Percentiles rank a stretch among this genome's conserved stretches.
Evolutionary conservation across 2,329 filamentous ascomycete genomes (phyloP).

Genomic region (Cladophialophora chaetospira): DNA sequence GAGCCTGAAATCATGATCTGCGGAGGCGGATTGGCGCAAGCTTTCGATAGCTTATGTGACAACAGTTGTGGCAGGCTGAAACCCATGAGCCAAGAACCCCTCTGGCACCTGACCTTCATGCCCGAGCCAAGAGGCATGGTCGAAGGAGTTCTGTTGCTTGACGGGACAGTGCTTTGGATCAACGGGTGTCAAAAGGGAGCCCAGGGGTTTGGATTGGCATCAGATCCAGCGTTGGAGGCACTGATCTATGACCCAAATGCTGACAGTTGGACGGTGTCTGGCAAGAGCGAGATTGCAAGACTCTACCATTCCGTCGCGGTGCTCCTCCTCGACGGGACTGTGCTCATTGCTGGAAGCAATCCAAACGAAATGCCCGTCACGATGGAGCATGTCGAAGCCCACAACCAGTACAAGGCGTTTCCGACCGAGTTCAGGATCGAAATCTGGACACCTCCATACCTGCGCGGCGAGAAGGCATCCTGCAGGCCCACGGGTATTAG

Average conservation of each 20-base stretch:
- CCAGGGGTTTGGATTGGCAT: conserved; percentile 62
- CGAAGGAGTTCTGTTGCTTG: conserved; percentile 60
- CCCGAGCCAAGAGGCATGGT: conserved; percentile 60
- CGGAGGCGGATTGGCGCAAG: conserved; percentile 62
- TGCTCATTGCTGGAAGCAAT: conserved; percentile 63
- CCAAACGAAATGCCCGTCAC: conserved; percentile 61
- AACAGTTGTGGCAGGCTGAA: conserved; percentile 59
- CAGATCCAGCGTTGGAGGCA: conserved; percentile 56
- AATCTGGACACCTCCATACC: conserved; percentile 63
- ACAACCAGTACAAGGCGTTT: conserved; percentile 48
- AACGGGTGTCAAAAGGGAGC: conserved; percentile 61
- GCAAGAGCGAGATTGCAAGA: conserved; percentile 47
- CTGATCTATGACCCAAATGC: conserved; percentile 61
- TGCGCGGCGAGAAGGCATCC: conserved; percentile 53
- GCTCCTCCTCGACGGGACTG: conserved; percentile 60
- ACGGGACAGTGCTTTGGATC: conserved; percentile 62
- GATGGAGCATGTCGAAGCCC: conserved; percentile 39
- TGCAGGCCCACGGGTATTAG: conserved; percentile 52
- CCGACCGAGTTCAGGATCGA: conserved; percentile 65
- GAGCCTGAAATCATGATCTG: conserved; percentile 59
- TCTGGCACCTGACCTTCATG: conserved; percentile 62
- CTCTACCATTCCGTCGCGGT: conserved; percentile 65
- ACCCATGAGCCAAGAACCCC: conserved; percentile 51
- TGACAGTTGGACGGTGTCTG: conserved; percentile 52
- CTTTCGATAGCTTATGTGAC: conserved; percentile 61